Evolutionary conservation across 192 early-diverging fungal species (phyloP).

Genomic region (Cetraspora pellucida): DNA sequence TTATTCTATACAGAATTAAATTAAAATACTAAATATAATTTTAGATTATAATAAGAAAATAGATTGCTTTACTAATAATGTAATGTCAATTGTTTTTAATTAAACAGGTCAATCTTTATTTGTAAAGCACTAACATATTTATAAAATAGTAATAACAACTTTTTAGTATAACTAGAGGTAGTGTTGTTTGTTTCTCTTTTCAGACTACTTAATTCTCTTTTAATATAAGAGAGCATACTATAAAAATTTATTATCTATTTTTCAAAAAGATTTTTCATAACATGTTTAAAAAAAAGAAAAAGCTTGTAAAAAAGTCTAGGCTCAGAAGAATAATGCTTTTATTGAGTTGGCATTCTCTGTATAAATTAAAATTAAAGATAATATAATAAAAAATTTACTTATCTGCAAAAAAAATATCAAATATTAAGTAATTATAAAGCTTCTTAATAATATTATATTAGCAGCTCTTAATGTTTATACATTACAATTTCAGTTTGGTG

Average conservation of each 20-base stretch:
- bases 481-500: not conserved
- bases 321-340: not conserved
- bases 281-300: not conserved
- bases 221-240: not conserved
- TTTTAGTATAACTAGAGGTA: too few relatives aligned
- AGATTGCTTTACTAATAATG: not conserved
- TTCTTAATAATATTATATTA: conserved; percentile 7
- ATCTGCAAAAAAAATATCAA: conserved; percentile 4
- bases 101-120: not conserved
- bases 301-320: not conserved
- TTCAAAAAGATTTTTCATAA: conserved; percentile 3
- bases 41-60: not conserved
- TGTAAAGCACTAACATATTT: too few relatives aligned
- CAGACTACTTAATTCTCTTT: not conserved
- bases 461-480: not conserved
- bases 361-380: not conserved
- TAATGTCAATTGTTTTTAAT: conserved; percentile 1
- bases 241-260: not conserved
- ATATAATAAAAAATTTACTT: not conserved
- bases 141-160: too few relatives aligned
- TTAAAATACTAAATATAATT: not conserved
- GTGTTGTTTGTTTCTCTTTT: too few relatives aligned
- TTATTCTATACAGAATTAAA: not conserved
- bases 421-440: not conserved
- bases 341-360: not conserved